Conservation (phyloP, 2,329 filamentous ascomycete species). For the Coniochaeta prunicola region DNA sequence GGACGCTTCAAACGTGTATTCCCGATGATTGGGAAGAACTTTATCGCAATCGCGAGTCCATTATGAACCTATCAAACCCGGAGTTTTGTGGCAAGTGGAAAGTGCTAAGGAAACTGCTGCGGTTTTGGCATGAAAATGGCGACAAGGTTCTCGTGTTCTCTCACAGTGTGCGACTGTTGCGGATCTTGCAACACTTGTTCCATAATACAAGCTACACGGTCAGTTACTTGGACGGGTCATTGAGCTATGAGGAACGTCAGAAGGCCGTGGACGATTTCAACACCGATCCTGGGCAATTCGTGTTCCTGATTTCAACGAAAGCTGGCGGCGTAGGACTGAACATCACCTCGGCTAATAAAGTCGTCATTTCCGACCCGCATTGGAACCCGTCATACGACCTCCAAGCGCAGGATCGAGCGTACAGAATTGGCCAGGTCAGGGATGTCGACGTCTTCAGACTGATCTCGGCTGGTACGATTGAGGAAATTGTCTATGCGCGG, state of each 20-base stretch:
- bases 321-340: conserved; percentile 92
- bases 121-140: conserved; percentile 81
- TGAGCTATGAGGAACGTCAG: conserved; percentile 77
- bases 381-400: conserved; percentile 96
- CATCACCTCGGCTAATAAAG: conserved; percentile 96
- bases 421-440: conserved; percentile 85
- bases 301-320: conserved; percentile 91
- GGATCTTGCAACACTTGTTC: conserved; percentile 80
- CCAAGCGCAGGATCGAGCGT: conserved; percentile 92
- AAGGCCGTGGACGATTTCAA: conserved; percentile 87
- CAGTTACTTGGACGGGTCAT: conserved; percentile 80
- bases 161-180: conserved; percentile 78
- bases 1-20: conserved; percentile 65
- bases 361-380: conserved; percentile 93
- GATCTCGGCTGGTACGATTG: conserved; percentile 84
- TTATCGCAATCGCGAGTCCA: conserved; percentile 68
- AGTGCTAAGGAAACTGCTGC: conserved; percentile 75
- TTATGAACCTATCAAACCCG: conserved; percentile 74
- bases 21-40: conserved; percentile 69
- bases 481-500: conserved; percentile 93
- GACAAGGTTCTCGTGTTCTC: conserved; percentile 96
- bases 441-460: conserved; percentile 95
- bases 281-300: conserved; percentile 76
- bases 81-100: conserved; percentile 98
- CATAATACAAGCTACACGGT: conserved; percentile 84